These are phyloP conservation scores for Sanghuangporus baumii DNA, from an alignment of 1,284 basidiomycete species.

Conservation along the genomic window DNA sequence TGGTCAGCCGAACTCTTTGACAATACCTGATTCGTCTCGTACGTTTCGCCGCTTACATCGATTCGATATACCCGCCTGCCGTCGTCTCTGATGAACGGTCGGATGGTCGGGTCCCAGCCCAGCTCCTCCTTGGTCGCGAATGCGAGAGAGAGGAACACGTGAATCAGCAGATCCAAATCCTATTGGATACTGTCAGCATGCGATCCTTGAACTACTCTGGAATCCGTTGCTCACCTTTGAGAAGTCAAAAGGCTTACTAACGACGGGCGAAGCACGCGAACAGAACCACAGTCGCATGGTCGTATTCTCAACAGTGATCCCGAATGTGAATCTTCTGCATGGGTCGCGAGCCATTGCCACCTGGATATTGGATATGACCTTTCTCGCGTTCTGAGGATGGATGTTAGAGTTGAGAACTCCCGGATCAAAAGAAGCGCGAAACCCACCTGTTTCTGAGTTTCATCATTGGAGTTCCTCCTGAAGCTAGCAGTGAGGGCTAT, in stretches of 20 bases:
- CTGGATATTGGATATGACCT: neutral
- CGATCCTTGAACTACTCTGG: neutral
- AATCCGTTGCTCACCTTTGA: neutral
- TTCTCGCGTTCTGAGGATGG: neutral
- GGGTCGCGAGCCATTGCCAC: slow-evolving; percentile 17
- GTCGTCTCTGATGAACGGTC: neutral
- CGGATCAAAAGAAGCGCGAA: neutral
- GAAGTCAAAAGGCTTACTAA: neutral
- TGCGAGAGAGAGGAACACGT: neutral
- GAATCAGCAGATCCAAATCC: neutral
- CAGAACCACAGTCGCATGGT: neutral
- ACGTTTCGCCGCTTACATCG: neutral
- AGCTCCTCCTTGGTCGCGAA: neutral
- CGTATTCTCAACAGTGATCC: slow-evolving; percentile 16
- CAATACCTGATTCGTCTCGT: neutral
- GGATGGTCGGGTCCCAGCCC: slow-evolving; percentile 1
- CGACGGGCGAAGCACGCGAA: neutral
- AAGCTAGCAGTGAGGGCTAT: neutral
- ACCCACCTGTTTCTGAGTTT: neutral
- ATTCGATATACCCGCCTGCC: neutral
- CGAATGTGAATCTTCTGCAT: slow-evolving; percentile 14
- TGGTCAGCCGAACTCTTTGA: neutral
- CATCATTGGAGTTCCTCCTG: neutral
- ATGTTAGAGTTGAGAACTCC: neutral
- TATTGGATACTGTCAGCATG: neutral